These are phyloP conservation scores for Wickerhamomyces bovis DNA, from an alignment of 805 yeast genomes.

Conservation along the genomic window DNA sequence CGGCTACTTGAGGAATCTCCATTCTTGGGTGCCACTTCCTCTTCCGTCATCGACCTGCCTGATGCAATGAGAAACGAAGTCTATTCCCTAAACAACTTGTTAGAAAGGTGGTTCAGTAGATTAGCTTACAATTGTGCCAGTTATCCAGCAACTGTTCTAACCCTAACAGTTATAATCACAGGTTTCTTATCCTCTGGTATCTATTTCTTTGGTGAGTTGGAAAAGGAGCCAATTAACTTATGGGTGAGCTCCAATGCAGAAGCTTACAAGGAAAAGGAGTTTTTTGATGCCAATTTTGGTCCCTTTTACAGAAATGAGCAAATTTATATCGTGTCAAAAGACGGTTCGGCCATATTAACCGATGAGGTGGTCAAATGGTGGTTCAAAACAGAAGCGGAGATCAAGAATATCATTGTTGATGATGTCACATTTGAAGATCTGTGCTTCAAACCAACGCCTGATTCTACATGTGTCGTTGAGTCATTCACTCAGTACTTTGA, in stretches of 20 bases:
- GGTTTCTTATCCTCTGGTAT: slow-evolving; percentile 47
- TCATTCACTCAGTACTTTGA: slow-evolving; percentile 85
- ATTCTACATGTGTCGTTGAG: slow-evolving; percentile 69
- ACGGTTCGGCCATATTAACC: slow-evolving; percentile 62
- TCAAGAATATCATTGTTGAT: slow-evolving; percentile 30
- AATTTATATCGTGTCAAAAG: slow-evolving; percentile 57
- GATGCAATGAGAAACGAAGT: slow-evolving; percentile 26
- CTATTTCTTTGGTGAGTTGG: slow-evolving; percentile 47
- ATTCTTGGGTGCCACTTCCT: slow-evolving; percentile 25
- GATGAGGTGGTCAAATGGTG: slow-evolving; percentile 82
- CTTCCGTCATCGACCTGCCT: slow-evolving; percentile 5
- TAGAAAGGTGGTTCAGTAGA: slow-evolving; percentile 42
- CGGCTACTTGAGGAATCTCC: slow-evolving; percentile 38
- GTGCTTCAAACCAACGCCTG: slow-evolving; percentile 81
- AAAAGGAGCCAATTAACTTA: slow-evolving; percentile 71
- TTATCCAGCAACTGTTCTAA: slow-evolving; percentile 50
- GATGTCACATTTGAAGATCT: slow-evolving; percentile 47
- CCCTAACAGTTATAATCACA: slow-evolving; percentile 34
- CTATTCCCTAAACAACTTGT: slow-evolving; percentile 40
- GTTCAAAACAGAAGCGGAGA: slow-evolving; percentile 67
- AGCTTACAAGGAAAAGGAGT: slow-evolving; percentile 59
- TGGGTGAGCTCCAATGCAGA: slow-evolving; percentile 85
- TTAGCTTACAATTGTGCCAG: slow-evolving; percentile 56
- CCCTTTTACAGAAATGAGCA: slow-evolving; percentile 91
- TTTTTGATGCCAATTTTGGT: slow-evolving; percentile 78